Conservation (phyloP, 2,329 filamentous ascomycete species). For the Aureobasidium pullulans region DNA sequence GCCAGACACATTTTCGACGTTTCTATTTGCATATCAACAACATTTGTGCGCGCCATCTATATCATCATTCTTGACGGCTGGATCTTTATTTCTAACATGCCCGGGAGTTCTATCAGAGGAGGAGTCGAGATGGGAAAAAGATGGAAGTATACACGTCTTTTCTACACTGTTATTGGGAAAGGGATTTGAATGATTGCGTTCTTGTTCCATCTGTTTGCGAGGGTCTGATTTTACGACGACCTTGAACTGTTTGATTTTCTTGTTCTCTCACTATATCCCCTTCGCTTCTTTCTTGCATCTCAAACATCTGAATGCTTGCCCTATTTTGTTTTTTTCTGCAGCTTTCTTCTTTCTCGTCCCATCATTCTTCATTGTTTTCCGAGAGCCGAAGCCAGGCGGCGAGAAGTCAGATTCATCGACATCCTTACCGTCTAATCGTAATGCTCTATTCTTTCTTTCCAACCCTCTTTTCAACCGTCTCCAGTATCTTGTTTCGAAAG, state of each 20-base stretch:
- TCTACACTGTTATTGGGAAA: neutral
- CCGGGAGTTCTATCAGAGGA: neutral
- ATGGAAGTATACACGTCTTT: neutral
- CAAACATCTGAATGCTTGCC: neutral
- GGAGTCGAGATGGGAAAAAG: conserved; percentile 6
- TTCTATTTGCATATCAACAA: neutral
- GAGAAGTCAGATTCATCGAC: conserved; percentile 1
- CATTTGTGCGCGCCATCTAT: conserved; percentile 6
- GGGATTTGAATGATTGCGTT: neutral
- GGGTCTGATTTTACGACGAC: neutral
- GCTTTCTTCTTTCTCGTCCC: neutral
- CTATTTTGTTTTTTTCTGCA: no score
- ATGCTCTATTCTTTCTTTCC: neutral
- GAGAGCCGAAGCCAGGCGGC: conserved; percentile 12
- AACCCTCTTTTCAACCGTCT: neutral
- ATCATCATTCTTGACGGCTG: conserved; percentile 11
- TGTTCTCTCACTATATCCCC: neutral
- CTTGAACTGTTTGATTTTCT: neutral
- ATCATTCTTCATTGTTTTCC: neutral
- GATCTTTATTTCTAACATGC: conserved; percentile 6
- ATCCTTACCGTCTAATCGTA: conserved; percentile 13
- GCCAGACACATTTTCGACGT: neutral
- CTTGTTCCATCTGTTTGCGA: neutral
- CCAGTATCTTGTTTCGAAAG: no score
- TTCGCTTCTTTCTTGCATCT: conserved; percentile 4